These are phyloP conservation scores for Termitomyces sp. DNA, from an alignment of 768 basidiomycete genomes.

Conservation along the genomic window DNA sequence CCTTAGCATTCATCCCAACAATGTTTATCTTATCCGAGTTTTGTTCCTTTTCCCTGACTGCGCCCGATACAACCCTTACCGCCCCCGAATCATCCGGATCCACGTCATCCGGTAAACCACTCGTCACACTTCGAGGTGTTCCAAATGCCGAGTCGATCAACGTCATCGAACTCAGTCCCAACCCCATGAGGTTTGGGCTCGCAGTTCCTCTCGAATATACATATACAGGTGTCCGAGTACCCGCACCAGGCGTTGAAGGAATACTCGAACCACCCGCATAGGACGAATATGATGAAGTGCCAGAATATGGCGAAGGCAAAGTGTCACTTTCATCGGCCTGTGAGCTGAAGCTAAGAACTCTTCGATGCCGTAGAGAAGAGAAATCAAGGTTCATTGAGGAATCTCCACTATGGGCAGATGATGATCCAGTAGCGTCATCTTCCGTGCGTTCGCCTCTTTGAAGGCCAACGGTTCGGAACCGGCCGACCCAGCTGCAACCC, in stretches of 20 bases:
- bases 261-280: conserved; percentile 24
- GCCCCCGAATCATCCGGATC: background rate
- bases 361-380: conserved; percentile 8
- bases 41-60: conserved; percentile 13
- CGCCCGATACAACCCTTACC: conserved; percentile 1
- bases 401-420: background rate
- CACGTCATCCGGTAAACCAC: conserved; percentile 18
- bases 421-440: background rate
- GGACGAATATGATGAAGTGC: conserved; percentile 23
- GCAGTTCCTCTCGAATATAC: conserved; percentile 2
- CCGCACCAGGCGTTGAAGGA: conserved; percentile 28
- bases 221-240: conserved; percentile 17
- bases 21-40: conserved; percentile 22
- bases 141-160: conserved; percentile 15
- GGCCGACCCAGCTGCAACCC: background rate
- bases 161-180: conserved; percentile 18
- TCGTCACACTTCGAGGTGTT: conserved; percentile 19
- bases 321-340: conserved; percentile 19
- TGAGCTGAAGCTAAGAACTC: conserved; percentile 10
- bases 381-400: conserved; percentile 10
- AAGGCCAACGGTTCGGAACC: background rate
- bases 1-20: conserved; percentile 18
- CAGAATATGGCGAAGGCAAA: conserved; percentile 20
- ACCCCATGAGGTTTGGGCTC: conserved; percentile 25
- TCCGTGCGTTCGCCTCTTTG: conserved; percentile 4